These are phyloP conservation scores for Cafeteria roenbergensis DNA, from an alignment of 108 stramenopile genomes.

Conservation along the genomic window DNA sequence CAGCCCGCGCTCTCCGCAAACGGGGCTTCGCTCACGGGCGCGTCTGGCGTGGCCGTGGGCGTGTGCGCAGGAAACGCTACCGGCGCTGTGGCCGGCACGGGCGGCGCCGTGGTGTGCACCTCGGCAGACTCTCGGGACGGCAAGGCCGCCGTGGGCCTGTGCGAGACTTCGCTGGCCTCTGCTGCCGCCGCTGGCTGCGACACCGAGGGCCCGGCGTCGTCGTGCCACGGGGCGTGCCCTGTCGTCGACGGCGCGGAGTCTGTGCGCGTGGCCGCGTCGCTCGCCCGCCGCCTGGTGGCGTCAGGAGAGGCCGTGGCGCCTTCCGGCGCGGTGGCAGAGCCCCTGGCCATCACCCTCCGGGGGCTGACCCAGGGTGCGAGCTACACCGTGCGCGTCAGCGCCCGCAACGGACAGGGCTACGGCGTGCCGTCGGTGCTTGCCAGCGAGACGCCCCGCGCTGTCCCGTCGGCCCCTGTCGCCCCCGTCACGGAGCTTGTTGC, in stretches of 20 bases:
- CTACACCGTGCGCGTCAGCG: slow-evolving; percentile 15
- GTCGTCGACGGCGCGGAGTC: neutral
- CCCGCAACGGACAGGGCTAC: slow-evolving; percentile 13
- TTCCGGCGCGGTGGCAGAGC: neutral
- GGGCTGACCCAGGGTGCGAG: neutral
- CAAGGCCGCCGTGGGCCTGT: neutral
- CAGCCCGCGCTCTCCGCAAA: neutral
- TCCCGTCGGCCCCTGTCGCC: too few relatives aligned
- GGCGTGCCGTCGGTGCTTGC: slow-evolving; percentile 1
- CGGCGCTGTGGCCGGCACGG: too few relatives aligned
- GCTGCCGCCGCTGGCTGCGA: too few relatives aligned
- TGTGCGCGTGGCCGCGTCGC: too few relatives aligned
- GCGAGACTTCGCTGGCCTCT: too few relatives aligned
- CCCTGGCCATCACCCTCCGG: neutral
- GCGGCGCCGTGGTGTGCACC: neutral
- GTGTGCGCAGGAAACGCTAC: neutral
- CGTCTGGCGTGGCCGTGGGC: too few relatives aligned
- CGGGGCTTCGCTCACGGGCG: neutral
- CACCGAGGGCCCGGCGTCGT: neutral
- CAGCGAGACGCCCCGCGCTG: too few relatives aligned
- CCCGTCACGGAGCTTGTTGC: too few relatives aligned
- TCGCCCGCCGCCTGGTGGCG: too few relatives aligned
- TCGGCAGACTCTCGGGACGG: neutral
- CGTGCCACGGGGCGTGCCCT: neutral
- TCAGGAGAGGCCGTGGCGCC: too few relatives aligned